Evolutionary conservation across 108 stramenopile species (phyloP), one percentile per base, ranked within the genome.

Genomic region (Cyclostephanos tholiformis): DNA sequence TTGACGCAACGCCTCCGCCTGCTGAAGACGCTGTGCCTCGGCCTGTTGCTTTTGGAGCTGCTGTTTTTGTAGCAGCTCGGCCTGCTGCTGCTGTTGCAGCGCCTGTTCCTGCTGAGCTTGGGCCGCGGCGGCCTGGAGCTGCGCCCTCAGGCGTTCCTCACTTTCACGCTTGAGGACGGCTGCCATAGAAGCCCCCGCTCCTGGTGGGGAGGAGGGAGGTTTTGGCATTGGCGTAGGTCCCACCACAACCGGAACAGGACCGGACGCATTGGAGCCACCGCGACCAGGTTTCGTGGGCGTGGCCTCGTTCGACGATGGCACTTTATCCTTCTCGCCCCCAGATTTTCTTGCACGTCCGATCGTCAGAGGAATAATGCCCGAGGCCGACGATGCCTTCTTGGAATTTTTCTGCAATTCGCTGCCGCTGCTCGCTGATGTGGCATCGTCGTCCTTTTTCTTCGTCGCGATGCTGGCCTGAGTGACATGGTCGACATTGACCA

Each of bases 121-220:
- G 22, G 78, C 62, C 30, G 72, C 85, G 16, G 84, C 63, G 79
- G 81, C 88, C 85, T 87, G 85, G 43, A 83, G 73, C 66, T 78
- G 82, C 62, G 85, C 91, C 83, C 90, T 91, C 62, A 90, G 90
- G 75, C 93, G 86, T 61, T 92, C 89, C 58, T 96, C 95, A 23
- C 86, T 85, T 66, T 95, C 95, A 48, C 95, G 83, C 74, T 92
- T 92, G 25, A 96, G 84, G 59, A 96, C 90, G 12, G 92, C 92
- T 17, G 95, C 95, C 95, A 96, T 96, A 49, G 84, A 87, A 8
- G 90, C 82, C 27, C 92, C 84, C 13, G 63, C 60, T 12, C 77
- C 74, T 1, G 79, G 65, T 1, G 80, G 71, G 1, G 88, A 64
- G 13, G 88, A 77, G 39, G 88, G 72, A 13, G 89, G 69, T 26